phyloP scores from a whole-genome alignment of 2,329 filamentous ascomycete genomes.

The Colletotrichum graminicola region DNA sequence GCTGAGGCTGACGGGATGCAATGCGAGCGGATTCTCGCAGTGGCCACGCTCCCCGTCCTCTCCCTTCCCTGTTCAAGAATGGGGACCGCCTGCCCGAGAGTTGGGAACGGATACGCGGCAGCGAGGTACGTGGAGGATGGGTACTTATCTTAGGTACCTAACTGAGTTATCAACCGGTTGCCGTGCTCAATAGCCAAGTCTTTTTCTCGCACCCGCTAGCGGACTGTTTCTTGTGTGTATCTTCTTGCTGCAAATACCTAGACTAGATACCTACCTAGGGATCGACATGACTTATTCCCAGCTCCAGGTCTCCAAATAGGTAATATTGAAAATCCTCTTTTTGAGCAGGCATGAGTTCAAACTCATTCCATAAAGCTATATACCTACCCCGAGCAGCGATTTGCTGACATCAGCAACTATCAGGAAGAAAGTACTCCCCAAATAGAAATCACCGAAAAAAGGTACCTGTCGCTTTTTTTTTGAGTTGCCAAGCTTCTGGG shows the following conservation, averaged over 20 bases:
- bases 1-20: conserved; percentile 16
- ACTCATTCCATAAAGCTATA: neutral
- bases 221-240: neutral
- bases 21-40: conserved; percentile 29
- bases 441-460: neutral
- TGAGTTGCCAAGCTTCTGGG: conserved; percentile 29
- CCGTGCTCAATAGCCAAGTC: too few relatives aligned
- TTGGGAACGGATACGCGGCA: conserved; percentile 36
- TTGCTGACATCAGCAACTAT: neutral
- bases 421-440: neutral
- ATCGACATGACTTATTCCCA: neutral
- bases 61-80: conserved; percentile 17
- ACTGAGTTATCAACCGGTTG: neutral
- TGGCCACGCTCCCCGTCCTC: conserved; percentile 25
- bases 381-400: neutral
- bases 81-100: conserved; percentile 16
- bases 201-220: too few relatives aligned
- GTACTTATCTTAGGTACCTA: neutral
- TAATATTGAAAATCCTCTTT: neutral
- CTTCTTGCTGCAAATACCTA: too few relatives aligned
- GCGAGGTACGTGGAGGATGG: conserved; percentile 19
- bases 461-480: conserved; percentile 20
- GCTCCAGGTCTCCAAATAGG: neutral
- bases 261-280: too few relatives aligned
- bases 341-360: neutral